Base-by-base conservation (phyloP, 768 basidiomycete species). In the Pholiota conissans region DNA sequence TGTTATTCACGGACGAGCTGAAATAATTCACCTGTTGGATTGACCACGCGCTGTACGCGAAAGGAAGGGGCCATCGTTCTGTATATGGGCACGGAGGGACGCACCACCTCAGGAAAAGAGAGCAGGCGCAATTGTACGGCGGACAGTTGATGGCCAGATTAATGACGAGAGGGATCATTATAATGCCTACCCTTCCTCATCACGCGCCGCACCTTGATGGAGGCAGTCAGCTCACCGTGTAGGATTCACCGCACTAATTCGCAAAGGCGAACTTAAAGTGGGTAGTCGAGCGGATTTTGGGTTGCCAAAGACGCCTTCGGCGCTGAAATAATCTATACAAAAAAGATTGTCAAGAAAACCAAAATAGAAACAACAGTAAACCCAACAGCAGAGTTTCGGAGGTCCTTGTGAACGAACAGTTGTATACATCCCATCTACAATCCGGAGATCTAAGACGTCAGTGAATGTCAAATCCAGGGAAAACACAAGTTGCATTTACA, bases 21-120 rank as follows among this genome's bases (percentile, higher is more conserved):
- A 53, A 55, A 24, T 28, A 29, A 52, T 53, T 34, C 30, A 63
- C 64, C 59, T 49, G 65, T 62, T 22, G 63, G 58, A 26, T 61
- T 57, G 22, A 35, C 47, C 42, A 64, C 62, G 6, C 55, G 56
- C 29, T 61, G 52, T 45, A 67, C 64, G 37, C 18, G 27, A 50
- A 59, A 59, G 39, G 52, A 42, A 48, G 24, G 27, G n/a, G 42
- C 24, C 57, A 53, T 52, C 42, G 35, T 58, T 49, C 47, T 49
- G 46, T 39, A 52, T 29, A 40, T 52, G 52, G 52, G n/a, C n/a
- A 29, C 11, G 52, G 37, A 30, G 42, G 22, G 40, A 29, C 28
- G 53, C 27, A 32, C 40, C 30, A 22, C 40, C 29, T 54, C 42
- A 45, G 42, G 22, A 18, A 54, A 54, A 10, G 40, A 27, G 53